Evolutionary conservation across 768 basidiomycete genomes (phyloP).

Genomic region (Rhodosporidiobolus odoratus): DNA sequence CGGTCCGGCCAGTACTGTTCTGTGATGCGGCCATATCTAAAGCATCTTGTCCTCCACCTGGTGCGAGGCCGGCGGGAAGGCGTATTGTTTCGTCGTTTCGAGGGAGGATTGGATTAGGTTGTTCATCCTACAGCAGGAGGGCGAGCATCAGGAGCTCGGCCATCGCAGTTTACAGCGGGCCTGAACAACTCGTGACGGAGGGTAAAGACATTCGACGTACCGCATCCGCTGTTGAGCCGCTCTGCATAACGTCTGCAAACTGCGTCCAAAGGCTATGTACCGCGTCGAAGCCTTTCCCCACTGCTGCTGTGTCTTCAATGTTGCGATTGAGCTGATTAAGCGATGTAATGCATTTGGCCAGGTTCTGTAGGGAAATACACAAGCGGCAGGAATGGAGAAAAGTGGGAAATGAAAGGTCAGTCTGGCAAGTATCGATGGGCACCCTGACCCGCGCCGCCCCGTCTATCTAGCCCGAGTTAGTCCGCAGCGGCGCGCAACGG

Average conservation of each 20-base stretch:
- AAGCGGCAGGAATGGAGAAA: background rate
- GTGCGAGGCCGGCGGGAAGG: background rate
- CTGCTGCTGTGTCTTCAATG: slow-evolving; percentile 30
- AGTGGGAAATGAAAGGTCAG: background rate
- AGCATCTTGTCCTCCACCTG: background rate
- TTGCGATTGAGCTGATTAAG: slow-evolving; percentile 38
- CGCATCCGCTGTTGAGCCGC: background rate
- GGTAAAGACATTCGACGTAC: too few relatives aligned
- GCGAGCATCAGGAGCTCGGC: too few relatives aligned
- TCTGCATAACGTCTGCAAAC: slow-evolving; percentile 29
- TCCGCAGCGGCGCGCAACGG: too few relatives aligned
- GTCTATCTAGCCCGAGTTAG: too few relatives aligned
- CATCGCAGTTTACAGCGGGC: too few relatives aligned
- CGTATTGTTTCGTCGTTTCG: background rate
- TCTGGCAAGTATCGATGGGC: too few relatives aligned
- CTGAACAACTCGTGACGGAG: too few relatives aligned
- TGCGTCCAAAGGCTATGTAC: slow-evolving; percentile 32
- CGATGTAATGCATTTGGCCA: slow-evolving; percentile 18
- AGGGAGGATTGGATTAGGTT: background rate
- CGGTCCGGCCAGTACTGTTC: too few relatives aligned
- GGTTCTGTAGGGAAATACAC: slow-evolving; percentile 16
- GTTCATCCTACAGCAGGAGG: background rate
- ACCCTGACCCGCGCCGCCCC: too few relatives aligned
- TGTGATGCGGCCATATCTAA: background rate
- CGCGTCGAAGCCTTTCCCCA: slow-evolving; percentile 25